phyloP scores from a whole-genome alignment of 2,329 filamentous ascomycete species.

The Dactylonectria macrodidyma region DNA sequence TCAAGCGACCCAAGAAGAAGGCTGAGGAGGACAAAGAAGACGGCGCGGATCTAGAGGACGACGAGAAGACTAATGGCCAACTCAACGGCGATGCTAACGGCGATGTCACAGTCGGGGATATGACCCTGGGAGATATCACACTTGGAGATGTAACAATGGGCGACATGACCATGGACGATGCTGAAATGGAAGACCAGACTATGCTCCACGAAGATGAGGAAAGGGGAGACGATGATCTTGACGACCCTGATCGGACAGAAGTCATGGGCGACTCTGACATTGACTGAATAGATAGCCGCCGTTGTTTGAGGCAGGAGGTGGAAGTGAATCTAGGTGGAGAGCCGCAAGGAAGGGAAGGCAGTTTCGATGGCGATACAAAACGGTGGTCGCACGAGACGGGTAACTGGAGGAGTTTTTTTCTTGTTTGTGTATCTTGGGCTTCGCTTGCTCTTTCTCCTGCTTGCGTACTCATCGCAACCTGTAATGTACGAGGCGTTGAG shows the following conservation, averaged over 20 bases:
- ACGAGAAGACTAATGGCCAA: constrained; percentile 49
- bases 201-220: constrained; percentile 58
- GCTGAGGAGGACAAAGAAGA: constrained; percentile 45
- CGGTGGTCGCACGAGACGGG: constrained; percentile 16
- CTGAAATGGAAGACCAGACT: constrained; percentile 65
- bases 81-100: constrained; percentile 54
- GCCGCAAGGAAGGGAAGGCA: not conserved
- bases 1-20: constrained; percentile 59
- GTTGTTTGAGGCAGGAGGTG: not conserved
- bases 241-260: constrained; percentile 59
- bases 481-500: constrained; percentile 32
- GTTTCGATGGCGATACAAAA: constrained; percentile 18
- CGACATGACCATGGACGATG: constrained; percentile 57
- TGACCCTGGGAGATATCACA: constrained; percentile 57
- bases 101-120: constrained; percentile 66
- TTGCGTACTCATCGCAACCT: constrained; percentile 11
- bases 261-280: constrained; percentile 55
- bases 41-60: constrained; percentile 46
- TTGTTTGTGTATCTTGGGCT: constrained; percentile 5
- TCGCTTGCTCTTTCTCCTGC: not conserved
- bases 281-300: constrained; percentile 32
- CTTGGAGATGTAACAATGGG: constrained; percentile 51
- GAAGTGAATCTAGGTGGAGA: constrained; percentile 19
- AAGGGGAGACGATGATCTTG: constrained; percentile 63
- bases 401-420: constrained; percentile 6